Conservation (phyloP, 306 rosid genomes). For the Ormosia semicastrata region DNA sequence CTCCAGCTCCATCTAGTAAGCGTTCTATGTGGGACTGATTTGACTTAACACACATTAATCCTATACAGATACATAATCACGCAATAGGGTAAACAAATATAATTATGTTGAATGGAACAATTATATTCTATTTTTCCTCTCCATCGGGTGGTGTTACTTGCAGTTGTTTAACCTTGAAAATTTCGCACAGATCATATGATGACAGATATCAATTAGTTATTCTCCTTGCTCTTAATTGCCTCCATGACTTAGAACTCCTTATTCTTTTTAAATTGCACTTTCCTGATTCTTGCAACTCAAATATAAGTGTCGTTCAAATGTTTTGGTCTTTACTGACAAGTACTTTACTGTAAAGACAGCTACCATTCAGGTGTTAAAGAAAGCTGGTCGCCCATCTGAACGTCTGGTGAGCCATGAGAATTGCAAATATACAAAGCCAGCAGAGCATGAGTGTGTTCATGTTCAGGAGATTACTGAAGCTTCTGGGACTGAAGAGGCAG, state of each 20-base stretch:
- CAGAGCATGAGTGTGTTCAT: conserved; percentile 72
- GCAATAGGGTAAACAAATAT: not conserved
- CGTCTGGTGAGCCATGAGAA: conserved; percentile 80
- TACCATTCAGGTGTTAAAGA: conserved; percentile 79
- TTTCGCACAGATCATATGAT: not conserved
- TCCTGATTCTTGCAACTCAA: not conserved
- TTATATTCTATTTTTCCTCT: not conserved
- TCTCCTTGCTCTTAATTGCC: not conserved
- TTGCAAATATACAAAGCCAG: conserved; percentile 63
- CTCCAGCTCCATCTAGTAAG: not conserved
- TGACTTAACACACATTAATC: not conserved
- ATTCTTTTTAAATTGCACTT: not conserved
- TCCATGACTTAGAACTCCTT: not conserved
- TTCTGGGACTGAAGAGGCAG: conserved; percentile 90
- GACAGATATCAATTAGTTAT: not conserved
- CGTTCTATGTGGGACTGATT: not conserved
- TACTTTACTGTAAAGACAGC: conserved; percentile 60
- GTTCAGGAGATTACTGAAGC: conserved; percentile 84
- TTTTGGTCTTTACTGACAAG: conserved; percentile 27
- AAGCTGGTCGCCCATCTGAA: conserved; percentile 83
- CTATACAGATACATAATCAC: not conserved
- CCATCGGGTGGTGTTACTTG: not conserved
- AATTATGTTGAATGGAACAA: not conserved
- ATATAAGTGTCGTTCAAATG: not conserved
- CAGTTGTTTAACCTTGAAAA: conserved; percentile 7